Base-by-base conservation (phyloP, 805 yeast species). In the Kodamaea jinghongensis region DNA sequence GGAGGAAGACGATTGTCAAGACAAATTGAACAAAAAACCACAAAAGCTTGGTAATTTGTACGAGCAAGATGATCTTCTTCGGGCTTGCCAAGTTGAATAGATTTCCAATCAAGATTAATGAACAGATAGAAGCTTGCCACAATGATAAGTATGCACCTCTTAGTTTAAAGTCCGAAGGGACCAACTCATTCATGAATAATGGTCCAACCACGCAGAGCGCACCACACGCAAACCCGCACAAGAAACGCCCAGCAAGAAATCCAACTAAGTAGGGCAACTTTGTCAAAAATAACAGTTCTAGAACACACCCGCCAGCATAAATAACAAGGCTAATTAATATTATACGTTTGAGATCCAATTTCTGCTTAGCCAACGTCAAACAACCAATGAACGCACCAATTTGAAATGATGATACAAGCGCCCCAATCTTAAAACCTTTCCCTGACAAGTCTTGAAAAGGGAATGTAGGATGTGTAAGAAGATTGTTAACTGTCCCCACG, bases 181-280 rank as follows among this genome's bases (percentile, higher is more conserved):
- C 34, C 11, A 53, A 32, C 16, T 51, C 54, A 29, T 47, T 45
- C 34, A 42, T 42, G 39, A 53, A 58, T 25, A 59, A 45, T 3
- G 65, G 63, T 3, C 54, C 48, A 2, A 57, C 26, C 2, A 55
- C 55, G 20, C 58, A 46, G 11, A 55, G 36, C 1, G 50, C 39
- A 1, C 68, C 68, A 17, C 60, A 50, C 5, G 51, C 33, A 8
- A 56, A 30, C 4, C 64, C 64, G 25, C 51, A 39, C 6, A 53
- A 14, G 11, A 52, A 25, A 25, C 64, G 43, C 2, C 57, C 61
- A 7, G 42, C 27, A 5, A 52, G 29, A 44, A 32, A 47, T 12
- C 36, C 52, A 29, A 13, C 30, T 20, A 3, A 17, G 9, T 11
- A 16, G 14, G 4, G 28, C 31, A 11, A 43, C 13, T 39, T 31